phyloP scores from a whole-genome alignment of 768 basidiomycete genomes.

The Mycena leptocephala region DNA sequence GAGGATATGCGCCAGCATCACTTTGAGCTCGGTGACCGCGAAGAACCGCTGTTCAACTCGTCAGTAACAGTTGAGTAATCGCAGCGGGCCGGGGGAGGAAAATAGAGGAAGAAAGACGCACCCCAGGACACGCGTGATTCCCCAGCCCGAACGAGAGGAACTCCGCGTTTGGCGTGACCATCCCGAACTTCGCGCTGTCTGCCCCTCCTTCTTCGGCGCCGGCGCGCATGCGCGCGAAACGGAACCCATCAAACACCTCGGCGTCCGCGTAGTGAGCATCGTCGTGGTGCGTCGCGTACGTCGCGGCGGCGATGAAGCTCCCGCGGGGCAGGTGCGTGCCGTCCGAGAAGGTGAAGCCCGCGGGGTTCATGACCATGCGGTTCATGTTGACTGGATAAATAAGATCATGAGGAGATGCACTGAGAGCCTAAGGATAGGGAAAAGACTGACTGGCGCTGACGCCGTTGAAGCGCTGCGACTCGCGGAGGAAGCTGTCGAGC shows the following conservation, averaged over 20 bases:
- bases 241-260: slow-evolving; percentile 57
- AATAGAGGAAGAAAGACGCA: neutral
- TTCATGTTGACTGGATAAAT: no score
- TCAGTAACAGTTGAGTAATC: neutral
- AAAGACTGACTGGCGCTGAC: slow-evolving; percentile 45
- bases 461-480: slow-evolving; percentile 51
- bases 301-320: no score
- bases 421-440: no score
- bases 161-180: slow-evolving; percentile 49
- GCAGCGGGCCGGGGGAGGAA: neutral
- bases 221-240: slow-evolving; percentile 54
- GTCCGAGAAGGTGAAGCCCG: no score
- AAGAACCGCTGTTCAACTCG: no score
- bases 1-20: slow-evolving; percentile 62
- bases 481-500: no score
- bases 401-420: neutral
- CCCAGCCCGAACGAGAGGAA: slow-evolving; percentile 45
- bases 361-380: no score
- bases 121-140: slow-evolving; percentile 32
- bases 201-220: slow-evolving; percentile 44
- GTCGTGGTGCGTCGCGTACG: slow-evolving; percentile 39
- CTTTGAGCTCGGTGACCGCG: slow-evolving; percentile 59
- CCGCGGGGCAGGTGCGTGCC: no score
- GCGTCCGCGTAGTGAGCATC: slow-evolving; percentile 48
- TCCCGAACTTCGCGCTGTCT: slow-evolving; percentile 46